Base-by-base conservation (phyloP, 2,329 filamentous ascomycete species). In the Fusarium tricinctum region DNA sequence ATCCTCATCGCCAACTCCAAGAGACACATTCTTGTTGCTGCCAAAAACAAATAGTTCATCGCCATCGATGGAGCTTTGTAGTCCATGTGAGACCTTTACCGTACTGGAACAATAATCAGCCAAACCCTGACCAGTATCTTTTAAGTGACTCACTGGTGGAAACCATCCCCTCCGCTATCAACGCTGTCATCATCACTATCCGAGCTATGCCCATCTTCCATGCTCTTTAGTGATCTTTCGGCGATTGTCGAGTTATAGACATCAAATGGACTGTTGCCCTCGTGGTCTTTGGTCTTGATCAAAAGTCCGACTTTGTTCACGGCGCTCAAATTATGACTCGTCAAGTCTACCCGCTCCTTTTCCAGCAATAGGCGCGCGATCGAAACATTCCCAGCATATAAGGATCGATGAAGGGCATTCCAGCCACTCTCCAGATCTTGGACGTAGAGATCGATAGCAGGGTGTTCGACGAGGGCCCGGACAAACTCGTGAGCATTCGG, bases 11-110 rank as follows among this genome's bases (percentile, higher is more conserved):
- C 94, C 94, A 63, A 98, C 91, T 2, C 96, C 96, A 22, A 99
- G 86, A 0, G 92, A 96, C 12, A 97, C 81, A 72, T 99, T 99
- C 75, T 96, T 97, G 80, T 97, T 99, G 79, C 94, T 98, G 49
- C 96, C 96, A 79, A 98, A 97, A 1, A 93, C 91, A 74, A 93
- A 98, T 1, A 97, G 82, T 75, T 99, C 96, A 73, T 97, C 93
- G 10, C 93, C 95, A 26, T 72, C 62, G 6, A 72, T 63, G 19
- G 73, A 68, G 22, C 63, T 63, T 8, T 63, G 66, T 22, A 52
- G 43, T 35, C 67, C 60, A 49, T 72, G 63, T 3, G 68, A 62
- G 12, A 45, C 32, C 30, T 69, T 75, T 32, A 54, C 19, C 33
- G 59, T 26, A 42, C 76, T 78, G 42, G 8, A 28, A 44, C n/a